Evolutionary conservation across 352 stramenopile species (phyloP), one percentile per base, ranked within the genome.

Genomic region (Phytopythium vexans): DNA sequence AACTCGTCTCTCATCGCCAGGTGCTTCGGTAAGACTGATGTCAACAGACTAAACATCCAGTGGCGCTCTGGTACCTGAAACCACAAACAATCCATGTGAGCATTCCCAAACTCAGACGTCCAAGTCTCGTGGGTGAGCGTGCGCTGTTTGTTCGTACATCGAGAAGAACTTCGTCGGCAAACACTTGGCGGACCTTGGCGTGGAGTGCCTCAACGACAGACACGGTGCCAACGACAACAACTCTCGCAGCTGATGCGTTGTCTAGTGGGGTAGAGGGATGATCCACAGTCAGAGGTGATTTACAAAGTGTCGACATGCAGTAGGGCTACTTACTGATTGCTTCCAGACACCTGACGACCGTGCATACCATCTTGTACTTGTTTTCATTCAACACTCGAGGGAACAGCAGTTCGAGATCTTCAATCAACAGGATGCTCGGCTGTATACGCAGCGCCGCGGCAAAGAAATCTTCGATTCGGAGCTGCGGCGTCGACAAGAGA

Each of bases 401-500:
- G 34, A 92, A 95, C 37, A 92, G 56, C 12, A 91, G 49, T 45
- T 95, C 85, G 1, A 95, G 57, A 37, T 93, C 73, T 51, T 92
- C 79, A 3, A 95, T 44, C 15, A 88, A 41, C 16, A 95, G 40
- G 14, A 95, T 52, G 31, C 74, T 72, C 2, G 85, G 85, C 38
- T 92, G 79, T 41, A 89, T 83, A 35, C 81, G 78, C 15, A 91
- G 36, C 3, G 74, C 80, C n/a, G 76, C 81, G 1, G 70, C 77
- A 39, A 93, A 92, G 15, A 90, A 68, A 15, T 88, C 64, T 50
- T 86, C 64, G 14, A 92, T 57, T 11, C 65, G 68, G 16, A 77
- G 56, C 49, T 82, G 73, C 14, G 75, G 74, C 14, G 72, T 77
- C 16, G 73, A 60, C 34, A 94, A 49, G 14, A 92, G 52, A 3